A percentile compares a stretch with the other conserved stretches of the same genome.
phyloP scores from a whole-genome alignment of 345 rosid species.

The Populus euphratica region DNA sequence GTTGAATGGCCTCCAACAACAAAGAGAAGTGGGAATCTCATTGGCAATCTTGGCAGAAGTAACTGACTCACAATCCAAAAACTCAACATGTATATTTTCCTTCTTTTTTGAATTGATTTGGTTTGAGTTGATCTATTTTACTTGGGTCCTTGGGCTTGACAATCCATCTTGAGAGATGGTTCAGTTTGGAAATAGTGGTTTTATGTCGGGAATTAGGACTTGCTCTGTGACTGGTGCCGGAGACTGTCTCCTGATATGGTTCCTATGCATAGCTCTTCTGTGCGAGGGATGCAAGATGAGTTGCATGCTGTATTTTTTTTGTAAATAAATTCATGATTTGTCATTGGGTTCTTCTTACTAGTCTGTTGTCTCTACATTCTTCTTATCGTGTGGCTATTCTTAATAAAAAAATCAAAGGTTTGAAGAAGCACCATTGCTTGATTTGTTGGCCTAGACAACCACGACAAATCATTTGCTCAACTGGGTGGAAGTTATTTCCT shows the following conservation, averaged over 20 bases:
- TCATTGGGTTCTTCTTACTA: neutral
- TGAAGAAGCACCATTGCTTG: too few relatives aligned
- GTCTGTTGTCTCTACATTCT: neutral
- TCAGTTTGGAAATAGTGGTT: neutral
- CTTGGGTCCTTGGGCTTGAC: neutral
- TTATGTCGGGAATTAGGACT: neutral
- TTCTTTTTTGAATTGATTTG: too few relatives aligned
- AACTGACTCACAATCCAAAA: too few relatives aligned
- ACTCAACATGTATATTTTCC: too few relatives aligned
- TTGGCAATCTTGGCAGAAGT: too few relatives aligned
- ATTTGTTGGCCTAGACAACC: too few relatives aligned
- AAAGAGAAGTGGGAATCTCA: too few relatives aligned
- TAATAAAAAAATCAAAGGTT: too few relatives aligned
- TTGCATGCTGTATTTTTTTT: neutral
- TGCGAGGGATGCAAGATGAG: neutral
- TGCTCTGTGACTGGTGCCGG: neutral
- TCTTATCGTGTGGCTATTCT: neutral
- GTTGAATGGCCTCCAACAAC: too few relatives aligned
- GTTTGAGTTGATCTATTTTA: too few relatives aligned
- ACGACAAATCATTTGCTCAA: too few relatives aligned
- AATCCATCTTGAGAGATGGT: neutral
- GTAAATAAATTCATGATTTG: neutral
- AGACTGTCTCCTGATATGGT: neutral
- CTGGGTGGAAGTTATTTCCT: too few relatives aligned
- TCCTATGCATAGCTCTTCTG: neutral